phyloP scores from a whole-genome alignment of 345 rosid species.

The Noccaea bulbosa region DNA sequence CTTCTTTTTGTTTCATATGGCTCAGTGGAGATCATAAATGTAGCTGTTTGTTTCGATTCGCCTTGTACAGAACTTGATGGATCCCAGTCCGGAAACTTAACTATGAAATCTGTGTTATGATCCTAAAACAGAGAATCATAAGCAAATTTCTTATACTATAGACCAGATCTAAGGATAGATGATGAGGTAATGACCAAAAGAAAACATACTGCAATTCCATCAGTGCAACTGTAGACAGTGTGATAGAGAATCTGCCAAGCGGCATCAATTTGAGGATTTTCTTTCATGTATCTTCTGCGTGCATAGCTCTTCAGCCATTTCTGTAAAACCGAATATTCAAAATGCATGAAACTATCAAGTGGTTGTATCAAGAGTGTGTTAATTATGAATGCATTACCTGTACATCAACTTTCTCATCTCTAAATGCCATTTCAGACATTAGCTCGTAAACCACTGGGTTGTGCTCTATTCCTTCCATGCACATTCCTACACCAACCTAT shows the following conservation, averaged over 20 bases:
- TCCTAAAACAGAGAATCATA: conserved; percentile 56
- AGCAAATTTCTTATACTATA: not conserved
- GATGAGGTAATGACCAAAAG: conserved; percentile 6
- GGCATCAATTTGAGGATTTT: conserved; percentile 53
- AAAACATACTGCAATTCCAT: conserved; percentile 76
- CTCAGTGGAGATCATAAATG: conserved; percentile 30
- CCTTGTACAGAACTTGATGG: conserved; percentile 54
- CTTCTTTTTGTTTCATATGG: conserved; percentile 60
- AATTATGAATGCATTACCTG: conserved; percentile 52
- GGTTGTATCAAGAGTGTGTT: not conserved
- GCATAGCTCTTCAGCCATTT: conserved; percentile 84
- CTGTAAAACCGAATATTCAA: conserved; percentile 42
- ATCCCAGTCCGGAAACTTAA: conserved; percentile 89
- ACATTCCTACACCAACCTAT: conserved; percentile 96
- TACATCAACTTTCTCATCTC: conserved; percentile 67
- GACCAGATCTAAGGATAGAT: conserved; percentile 14
- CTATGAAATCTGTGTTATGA: conserved; percentile 94
- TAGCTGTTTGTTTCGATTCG: conserved; percentile 41
- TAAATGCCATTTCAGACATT: conserved; percentile 95
- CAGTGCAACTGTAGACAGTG: conserved; percentile 87
- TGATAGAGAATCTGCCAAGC: conserved; percentile 87
- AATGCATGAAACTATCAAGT: conserved; percentile 15
- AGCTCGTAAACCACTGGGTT: conserved; percentile 92
- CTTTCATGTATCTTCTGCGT: conserved; percentile 82
- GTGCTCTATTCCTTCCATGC: conserved; percentile 99